Conservation (phyloP, 352 stramenopile species). For the Discostella stelligera region DNA sequence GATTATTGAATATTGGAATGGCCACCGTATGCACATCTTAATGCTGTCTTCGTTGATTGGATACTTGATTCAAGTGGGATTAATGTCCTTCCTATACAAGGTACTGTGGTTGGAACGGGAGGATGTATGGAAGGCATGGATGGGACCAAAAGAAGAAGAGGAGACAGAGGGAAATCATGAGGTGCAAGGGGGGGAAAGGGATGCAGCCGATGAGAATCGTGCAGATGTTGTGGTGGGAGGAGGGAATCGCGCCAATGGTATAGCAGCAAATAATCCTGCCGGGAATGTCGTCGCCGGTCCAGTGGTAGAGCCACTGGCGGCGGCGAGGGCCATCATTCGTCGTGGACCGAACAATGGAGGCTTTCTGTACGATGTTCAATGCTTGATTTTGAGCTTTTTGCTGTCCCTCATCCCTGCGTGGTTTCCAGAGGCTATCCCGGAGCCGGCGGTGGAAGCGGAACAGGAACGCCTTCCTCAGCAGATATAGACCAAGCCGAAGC, state of each 20-base stretch:
- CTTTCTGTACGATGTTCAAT: constrained; percentile 34
- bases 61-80: constrained; percentile 31
- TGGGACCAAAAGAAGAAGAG: constrained; percentile 3
- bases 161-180: background rate
- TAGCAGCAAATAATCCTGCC: background rate
- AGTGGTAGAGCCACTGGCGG: background rate
- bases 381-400: constrained; percentile 43
- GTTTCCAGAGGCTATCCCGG: background rate
- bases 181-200: background rate
- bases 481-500: background rate
- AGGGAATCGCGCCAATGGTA: background rate
- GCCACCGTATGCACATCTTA: constrained; percentile 20
- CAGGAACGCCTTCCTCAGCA: background rate
- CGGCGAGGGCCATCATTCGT: constrained; percentile 10
- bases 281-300: constrained; percentile 1
- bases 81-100: constrained; percentile 44
- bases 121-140: constrained; percentile 25
- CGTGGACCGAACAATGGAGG: constrained; percentile 28
- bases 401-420: constrained; percentile 44
- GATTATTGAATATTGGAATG: constrained; percentile 16
- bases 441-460: background rate
- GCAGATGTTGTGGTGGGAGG: background rate
- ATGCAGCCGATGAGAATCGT: background rate
- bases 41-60: constrained; percentile 26
- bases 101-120: constrained; percentile 38